Evolutionary conservation across 805 yeast species (phyloP), one percentile per base, ranked within the genome.

Genomic region (Cyberlindnera xylosilytica): DNA sequence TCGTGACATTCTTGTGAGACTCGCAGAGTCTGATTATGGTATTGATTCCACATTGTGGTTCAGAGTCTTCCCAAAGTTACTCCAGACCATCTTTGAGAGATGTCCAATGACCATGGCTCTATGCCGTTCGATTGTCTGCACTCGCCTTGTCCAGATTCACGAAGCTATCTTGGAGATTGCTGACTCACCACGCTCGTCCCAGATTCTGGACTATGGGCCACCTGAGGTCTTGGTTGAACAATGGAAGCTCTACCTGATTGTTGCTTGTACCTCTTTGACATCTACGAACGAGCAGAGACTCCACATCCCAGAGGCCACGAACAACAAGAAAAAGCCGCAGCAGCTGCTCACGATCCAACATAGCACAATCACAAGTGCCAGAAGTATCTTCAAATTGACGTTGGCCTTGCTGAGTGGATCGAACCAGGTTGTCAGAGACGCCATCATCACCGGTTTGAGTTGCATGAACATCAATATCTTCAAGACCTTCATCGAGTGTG

Each of bases 11-110:
- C 63, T 95, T n/a, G 69, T 85, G 0, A 74, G 80, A 38, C 66
- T 93, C 6, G 96, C 96, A 0, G 96, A 87, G 51, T 85, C 96
- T 2, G 95, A 85, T 45, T 86, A 90, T 56, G 97, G 98, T 2
- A 90, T 93, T 9, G 99, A 93, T 64, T 81, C 95, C 1, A 96
- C 98, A 0, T 67, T 93, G n/a, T 93, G 99, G 99, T 83, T 91
- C 54, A 76, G 95, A 47, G 75, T 83, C 1, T 89, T 86, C 54
- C 97, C 97, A 2, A 76, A 74, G 28, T 66, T 93, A 2, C 64
- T 93, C 32, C 79, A 75, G 26, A 70, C 79, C 1, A 79, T 93
- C 45, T 88, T 87, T 47, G 86, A 79, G 46, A 74, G 73, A 36
- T 89, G 95, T 56, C 98, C 99, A 0, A 82, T 91, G 58, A 91